Evolutionary conservation across 106 monocot genomes (phyloP), one percentile per base, ranked within the genome.

Genomic region (Dendrobium nobile): DNA sequence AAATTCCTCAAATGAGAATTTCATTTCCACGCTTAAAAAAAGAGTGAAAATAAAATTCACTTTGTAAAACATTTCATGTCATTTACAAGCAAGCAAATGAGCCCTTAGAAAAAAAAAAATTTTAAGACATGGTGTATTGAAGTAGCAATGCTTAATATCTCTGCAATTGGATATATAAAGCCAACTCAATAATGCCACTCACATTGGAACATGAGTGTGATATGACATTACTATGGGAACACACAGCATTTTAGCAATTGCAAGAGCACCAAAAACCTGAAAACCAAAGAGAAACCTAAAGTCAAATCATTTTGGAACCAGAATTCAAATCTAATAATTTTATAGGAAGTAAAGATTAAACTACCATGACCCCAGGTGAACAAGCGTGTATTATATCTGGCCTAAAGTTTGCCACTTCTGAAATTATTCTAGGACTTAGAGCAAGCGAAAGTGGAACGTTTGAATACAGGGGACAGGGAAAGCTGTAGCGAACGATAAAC

Each of bases 141-240:
- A 47, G 1, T 51, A 51, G 51, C 51, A 51, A 13, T 51, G 13
- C 51, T 13, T 51, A 13, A 51, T 51, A 51, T 47, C 47, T 47
- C 47, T 47, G 9, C 47, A 47, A 47, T 51, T 51, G 51, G 15
- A 51, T 51, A 15, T 51, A 51, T 51, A 51, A 51, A 51, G 51
- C 51, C 13, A 51, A 10, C 15, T 31, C 68, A 70, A 31, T 4
- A 70, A 28, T 33, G 13, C 26, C 54, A 85, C 92, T 88, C 76
- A 95, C 98, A 92, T 83, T 78, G 98, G 98, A 70, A 99, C 95
- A 87, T 99, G 98, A 9, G 98, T 99, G 87, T 99, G 98, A 75
- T 99, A 99, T 6, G 95, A 93, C 98, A 99, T 92, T 43, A 99
- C 98, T 40, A 99, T 77, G 7, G 98, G 95, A 43, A 93, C 89